Evolutionary conservation across 768 basidiomycete genomes (phyloP).

Genomic region (Pisolithus orientalis): DNA sequence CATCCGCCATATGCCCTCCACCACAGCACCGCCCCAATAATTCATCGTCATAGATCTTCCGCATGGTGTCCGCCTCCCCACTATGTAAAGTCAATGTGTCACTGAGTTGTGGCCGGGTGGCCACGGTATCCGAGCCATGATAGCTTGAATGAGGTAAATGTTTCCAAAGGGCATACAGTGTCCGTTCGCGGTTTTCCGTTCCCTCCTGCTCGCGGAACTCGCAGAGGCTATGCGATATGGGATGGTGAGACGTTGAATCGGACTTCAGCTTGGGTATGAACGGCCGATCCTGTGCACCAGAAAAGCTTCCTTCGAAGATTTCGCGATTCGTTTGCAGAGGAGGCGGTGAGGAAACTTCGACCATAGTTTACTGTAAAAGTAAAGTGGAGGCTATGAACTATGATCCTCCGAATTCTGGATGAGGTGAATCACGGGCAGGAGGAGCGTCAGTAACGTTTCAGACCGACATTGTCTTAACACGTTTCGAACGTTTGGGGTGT

Average conservation of each 20-base stretch:
- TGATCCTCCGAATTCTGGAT: constrained; percentile 8
- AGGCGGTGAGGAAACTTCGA: constrained; percentile 12
- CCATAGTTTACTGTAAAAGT: constrained; percentile 12
- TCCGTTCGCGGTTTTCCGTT: constrained; percentile 49
- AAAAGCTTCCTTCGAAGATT: constrained; percentile 44
- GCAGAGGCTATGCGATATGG: constrained; percentile 43
- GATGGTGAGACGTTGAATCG: constrained; percentile 38
- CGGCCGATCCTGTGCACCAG: constrained; percentile 49
- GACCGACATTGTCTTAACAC: constrained; percentile 22
- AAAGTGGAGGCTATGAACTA: constrained; percentile 15
- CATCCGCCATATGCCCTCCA: constrained; percentile 37
- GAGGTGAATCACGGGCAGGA: constrained; percentile 5
- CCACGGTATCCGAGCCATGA: constrained; percentile 20
- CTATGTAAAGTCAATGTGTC: constrained; percentile 37
- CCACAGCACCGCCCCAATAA: constrained; percentile 46
- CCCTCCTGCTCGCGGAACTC: constrained; percentile 67
- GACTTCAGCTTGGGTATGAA: constrained; percentile 55
- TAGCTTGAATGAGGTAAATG: constrained; percentile 37
- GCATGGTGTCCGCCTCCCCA: constrained; percentile 49
- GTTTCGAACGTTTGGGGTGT: constrained; percentile 13
- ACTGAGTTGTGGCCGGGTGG: constrained; percentile 9
- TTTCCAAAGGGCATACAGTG: constrained; percentile 59
- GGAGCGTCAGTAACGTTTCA: constrained; percentile 9
- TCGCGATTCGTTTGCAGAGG: constrained; percentile 39
- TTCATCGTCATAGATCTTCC: constrained; percentile 73